Evolutionary conservation across 768 basidiomycete genomes (phyloP).

Genomic region (Cystofilobasidium capitatum): DNA sequence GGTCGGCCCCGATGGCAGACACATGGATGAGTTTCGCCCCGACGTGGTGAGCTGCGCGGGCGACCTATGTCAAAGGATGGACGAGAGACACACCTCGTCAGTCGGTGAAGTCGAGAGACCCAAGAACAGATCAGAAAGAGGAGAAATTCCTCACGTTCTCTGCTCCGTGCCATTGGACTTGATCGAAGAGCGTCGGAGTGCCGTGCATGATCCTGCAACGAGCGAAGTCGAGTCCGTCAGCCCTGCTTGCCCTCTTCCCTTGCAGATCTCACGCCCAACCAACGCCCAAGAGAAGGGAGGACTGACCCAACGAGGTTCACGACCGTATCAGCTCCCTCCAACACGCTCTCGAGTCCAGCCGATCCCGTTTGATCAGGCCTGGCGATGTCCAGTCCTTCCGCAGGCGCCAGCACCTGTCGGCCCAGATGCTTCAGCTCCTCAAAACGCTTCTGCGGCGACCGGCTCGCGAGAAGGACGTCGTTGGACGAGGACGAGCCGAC

Average conservation of each 20-base stretch:
- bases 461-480: constrained; percentile 53
- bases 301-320: constrained; percentile 54
- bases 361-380: constrained; percentile 42
- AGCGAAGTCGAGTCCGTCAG: background rate
- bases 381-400: constrained; percentile 49
- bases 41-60: constrained; percentile 26
- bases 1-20: constrained; percentile 66
- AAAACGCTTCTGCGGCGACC: constrained; percentile 47
- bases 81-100: background rate
- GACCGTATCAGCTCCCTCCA: constrained; percentile 51
- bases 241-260: background rate
- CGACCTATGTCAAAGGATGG: constrained; percentile 5
- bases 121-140: background rate
- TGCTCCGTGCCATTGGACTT: constrained; percentile 56
- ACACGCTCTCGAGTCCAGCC: constrained; percentile 42
- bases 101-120: background rate
- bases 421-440: constrained; percentile 34
- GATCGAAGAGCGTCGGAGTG: constrained; percentile 49
- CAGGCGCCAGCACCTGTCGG: constrained; percentile 42
- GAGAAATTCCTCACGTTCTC: constrained; percentile 51
- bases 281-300: too few relatives aligned
- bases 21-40: constrained; percentile 53
- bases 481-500: constrained; percentile 41
- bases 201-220: constrained; percentile 50
- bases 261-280: background rate